Base-by-base conservation (phyloP, 805 yeast species). In the Candida pseudofarinosa region DNA sequence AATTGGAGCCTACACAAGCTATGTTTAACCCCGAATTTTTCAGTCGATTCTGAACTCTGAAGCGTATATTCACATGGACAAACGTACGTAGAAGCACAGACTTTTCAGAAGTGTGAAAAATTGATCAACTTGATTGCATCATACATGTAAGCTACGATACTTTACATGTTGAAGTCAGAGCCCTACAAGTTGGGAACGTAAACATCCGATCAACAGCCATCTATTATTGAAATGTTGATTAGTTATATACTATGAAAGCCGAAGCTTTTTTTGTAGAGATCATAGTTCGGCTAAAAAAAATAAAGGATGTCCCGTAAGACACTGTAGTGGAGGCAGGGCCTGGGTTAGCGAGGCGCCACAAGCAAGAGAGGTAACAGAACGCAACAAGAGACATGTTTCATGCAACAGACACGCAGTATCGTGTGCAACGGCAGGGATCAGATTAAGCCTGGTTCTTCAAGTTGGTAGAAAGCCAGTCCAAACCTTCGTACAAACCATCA, bases 401-500 rank as follows among this genome's bases (percentile, higher is more conserved):
- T 23, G 28, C 28, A 23, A 23, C 28, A 23, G 28, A 23, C 28
- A 23, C 28, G 28, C 28, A 23, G 10, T 23, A 23, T 23, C 28
- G 28, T 10, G 10, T 23, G 28, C 28, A 7, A 23, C 28, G 28
- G 10, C 28, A 23, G 28, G 28, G 14, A 4, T 12, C 7, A 26
- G 14, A 23, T 37, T 26, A 37, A 28, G 39, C 33, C 15, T 26
- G 18, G 28, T 39, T 55, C 55, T 62, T 62, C 54, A 63, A 61
- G 50, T 59, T 61, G 45, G 65, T 61, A 16, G 66, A 55, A 45
- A 63, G 58, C 68, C 68, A 63, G 50, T 63, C 68, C 54, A 63
- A 62, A 40, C 68, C 68, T 47, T 63, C 68, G 52, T 63, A 63
- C 48, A 63, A 59, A 35, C 66, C 66, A 49, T 61, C 66, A 47